These are phyloP conservation scores for Medicago truncatula DNA, from an alignment of 306 rosid species.

Conservation along the genomic window MtrunA17r5.0-ANR NC_053048.1:2413501-2414000, in stretches of 20 bases:
- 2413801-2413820: background rate
- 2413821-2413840: too few species aligned
- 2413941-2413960: too few species aligned
- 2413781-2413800: background rate
- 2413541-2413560: conserved; percentile 71
- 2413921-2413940: too few species aligned
- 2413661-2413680: conserved; percentile 73
- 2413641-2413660: conserved; percentile 75
- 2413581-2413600: conserved; percentile 24
- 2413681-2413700: conserved; percentile 31
- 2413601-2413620: conserved; percentile 39
- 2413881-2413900: too few species aligned
- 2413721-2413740: conserved; percentile 13
- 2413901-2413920: too few species aligned
- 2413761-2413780: conserved; percentile 2
- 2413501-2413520: conserved; percentile 84
- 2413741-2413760: conserved; percentile 26
- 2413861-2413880: too few species aligned
- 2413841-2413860: too few species aligned
- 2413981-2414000: too few species aligned
- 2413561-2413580: conserved; percentile 30
- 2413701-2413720: conserved; percentile 9
- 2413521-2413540: conserved; percentile 85
- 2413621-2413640: conserved; percentile 64
- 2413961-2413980: too few species aligned